A percentile compares a stretch with the other conserved stretches of the same genome.
These are phyloP conservation scores for Colletotrichum sp. DNA, from an alignment of 2,329 filamentous ascomycete species.

Conservation along the genomic window DNA sequence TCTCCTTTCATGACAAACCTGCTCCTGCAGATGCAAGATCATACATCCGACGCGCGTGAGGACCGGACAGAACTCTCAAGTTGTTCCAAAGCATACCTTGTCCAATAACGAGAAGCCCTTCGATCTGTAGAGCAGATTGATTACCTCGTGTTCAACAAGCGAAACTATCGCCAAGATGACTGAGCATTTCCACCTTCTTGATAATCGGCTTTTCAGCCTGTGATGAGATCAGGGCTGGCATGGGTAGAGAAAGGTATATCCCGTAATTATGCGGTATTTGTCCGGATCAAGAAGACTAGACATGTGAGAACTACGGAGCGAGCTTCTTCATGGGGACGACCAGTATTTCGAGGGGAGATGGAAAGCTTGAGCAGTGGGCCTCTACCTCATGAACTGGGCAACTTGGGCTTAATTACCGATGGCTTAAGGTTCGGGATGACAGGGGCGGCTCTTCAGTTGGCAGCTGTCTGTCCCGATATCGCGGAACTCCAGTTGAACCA, in stretches of 20 bases:
- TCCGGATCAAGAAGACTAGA: background rate
- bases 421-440: background rate
- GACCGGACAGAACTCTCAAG: background rate
- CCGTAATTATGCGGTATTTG: accelerated
- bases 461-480: background rate
- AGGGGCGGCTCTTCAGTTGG: background rate
- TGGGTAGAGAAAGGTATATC: background rate
- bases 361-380: background rate
- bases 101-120: background rate
- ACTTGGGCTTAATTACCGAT: background rate
- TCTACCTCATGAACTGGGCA: background rate
- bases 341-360: background rate
- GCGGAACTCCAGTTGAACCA: background rate
- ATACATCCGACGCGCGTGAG: background rate
- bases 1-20: background rate
- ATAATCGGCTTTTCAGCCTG: background rate
- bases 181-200: background rate
- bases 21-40: background rate
- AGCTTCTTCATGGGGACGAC: background rate
- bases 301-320: accelerated
- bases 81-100: background rate
- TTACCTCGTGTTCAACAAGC: background rate
- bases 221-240: background rate
- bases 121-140: accelerated
- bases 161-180: background rate